Evolutionary conservation across 306 rosid genomes (phyloP).

Genomic region (Medicago truncatula): MtrunA17r5.0-ANR NC_053044.1:43761001-43761500

Average conservation of each 20-base stretch:
- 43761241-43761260: slow-evolving; percentile 75
- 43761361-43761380: slow-evolving; percentile 99
- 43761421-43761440: slow-evolving; percentile 85
- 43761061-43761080: slow-evolving; percentile 32
- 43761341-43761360: slow-evolving; percentile 42
- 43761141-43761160: slow-evolving; percentile 17
- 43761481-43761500: slow-evolving; percentile 27
- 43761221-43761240: slow-evolving; percentile 94
- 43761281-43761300: slow-evolving; percentile 19
- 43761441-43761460: slow-evolving; percentile 94
- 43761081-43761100: slow-evolving; percentile 5
- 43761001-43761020: slow-evolving; percentile 18
- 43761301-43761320: slow-evolving; percentile 6
- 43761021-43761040: slow-evolving; percentile 16
- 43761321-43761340: slow-evolving; percentile 16
- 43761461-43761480: slow-evolving; percentile 33
- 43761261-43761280: slow-evolving; percentile 36
- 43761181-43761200: slow-evolving; percentile 93
- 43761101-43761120: no score
- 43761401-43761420: slow-evolving; percentile 93
- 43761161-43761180: slow-evolving; percentile 89
- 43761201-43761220: slow-evolving; percentile 93
- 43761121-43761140: slow-evolving; percentile 17
- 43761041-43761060: slow-evolving; percentile 21
- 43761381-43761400: slow-evolving; percentile 98